Evolutionary conservation across 2,329 filamentous ascomycete species (phyloP).

Genomic region (Didymella exigua): DNA sequence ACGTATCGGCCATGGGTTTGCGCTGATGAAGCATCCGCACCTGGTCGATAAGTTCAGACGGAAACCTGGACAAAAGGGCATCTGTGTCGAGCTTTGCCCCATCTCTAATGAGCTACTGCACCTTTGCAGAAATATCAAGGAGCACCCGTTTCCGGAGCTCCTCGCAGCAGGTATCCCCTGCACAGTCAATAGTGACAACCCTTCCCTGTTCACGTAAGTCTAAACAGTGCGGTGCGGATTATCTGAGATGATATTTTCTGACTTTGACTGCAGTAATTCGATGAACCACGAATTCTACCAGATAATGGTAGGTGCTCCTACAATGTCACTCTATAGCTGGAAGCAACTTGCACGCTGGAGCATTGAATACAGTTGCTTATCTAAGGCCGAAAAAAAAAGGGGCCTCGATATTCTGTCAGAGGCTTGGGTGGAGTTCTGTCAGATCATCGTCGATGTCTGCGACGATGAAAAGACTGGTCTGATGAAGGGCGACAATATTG

Average conservation of each 20-base stretch:
- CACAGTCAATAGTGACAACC: constrained; percentile 76
- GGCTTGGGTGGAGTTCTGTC: constrained; percentile 65
- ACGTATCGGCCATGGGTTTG: constrained; percentile 76
- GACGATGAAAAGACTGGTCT: background rate
- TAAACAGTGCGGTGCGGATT: background rate
- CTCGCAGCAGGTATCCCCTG: constrained; percentile 76
- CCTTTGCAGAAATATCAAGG: constrained; percentile 67
- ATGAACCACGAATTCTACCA: constrained; percentile 81
- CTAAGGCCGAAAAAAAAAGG: constrained; percentile 45
- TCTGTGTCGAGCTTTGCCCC: constrained; percentile 77
- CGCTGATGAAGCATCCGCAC: constrained; percentile 66
- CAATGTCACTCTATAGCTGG: constrained; percentile 73
- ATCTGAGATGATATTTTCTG: background rate
- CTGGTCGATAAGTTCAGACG: constrained; percentile 68
- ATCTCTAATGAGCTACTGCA: constrained; percentile 79
- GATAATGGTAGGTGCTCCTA: constrained; percentile 69
- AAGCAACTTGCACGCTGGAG: constrained; percentile 63
- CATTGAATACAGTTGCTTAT: constrained; percentile 52
- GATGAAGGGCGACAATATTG: background rate
- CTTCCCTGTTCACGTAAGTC: constrained; percentile 69
- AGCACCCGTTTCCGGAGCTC: constrained; percentile 70
- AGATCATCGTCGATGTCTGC: constrained; percentile 52
- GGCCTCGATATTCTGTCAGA: constrained; percentile 56
- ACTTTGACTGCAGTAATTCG: constrained; percentile 59
- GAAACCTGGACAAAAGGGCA: constrained; percentile 40